Evolutionary conservation across 164 flowering plant genomes (phyloP).

Genomic region (Paratinospora sagittata): DNA sequence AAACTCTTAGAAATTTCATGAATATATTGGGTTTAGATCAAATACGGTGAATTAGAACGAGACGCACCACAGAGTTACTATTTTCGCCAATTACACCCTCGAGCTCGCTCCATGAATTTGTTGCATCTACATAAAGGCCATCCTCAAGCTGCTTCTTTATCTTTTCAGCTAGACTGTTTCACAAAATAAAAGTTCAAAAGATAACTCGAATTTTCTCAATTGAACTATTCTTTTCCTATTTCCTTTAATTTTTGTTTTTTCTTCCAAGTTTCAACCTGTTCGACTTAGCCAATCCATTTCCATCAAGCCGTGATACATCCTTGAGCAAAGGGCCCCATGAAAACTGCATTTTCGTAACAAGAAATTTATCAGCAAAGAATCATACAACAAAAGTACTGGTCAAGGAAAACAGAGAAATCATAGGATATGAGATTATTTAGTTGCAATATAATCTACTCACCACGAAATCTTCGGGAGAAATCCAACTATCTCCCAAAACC

Average conservation of each 20-base stretch:
- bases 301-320: constrained; percentile 67
- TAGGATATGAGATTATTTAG: too few species aligned
- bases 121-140: constrained; percentile 46
- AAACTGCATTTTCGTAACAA: constrained; percentile 52
- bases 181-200: constrained; percentile 11
- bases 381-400: neutral
- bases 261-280: constrained; percentile 39
- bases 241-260: neutral
- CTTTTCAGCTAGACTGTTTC: constrained; percentile 47
- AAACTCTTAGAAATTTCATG: neutral
- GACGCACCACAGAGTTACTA: constrained; percentile 59
- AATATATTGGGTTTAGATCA: neutral
- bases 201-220: too few species aligned
- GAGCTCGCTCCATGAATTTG: constrained; percentile 46
- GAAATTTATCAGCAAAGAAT: too few species aligned
- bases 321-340: constrained; percentile 92
- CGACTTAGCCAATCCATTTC: constrained; percentile 39
- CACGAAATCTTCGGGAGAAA: constrained; percentile 93
- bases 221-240: neutral
- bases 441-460: too few species aligned
- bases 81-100: constrained; percentile 31
- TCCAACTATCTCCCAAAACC: constrained; percentile 89
- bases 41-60: neutral
- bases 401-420: neutral
- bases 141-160: constrained; percentile 49